A percentile compares a stretch with the other conserved stretches of the same genome.
These are phyloP conservation scores for Mortierella claussenii DNA, from an alignment of 192 early-diverging fungal genomes.

Conservation along the genomic window DNA sequence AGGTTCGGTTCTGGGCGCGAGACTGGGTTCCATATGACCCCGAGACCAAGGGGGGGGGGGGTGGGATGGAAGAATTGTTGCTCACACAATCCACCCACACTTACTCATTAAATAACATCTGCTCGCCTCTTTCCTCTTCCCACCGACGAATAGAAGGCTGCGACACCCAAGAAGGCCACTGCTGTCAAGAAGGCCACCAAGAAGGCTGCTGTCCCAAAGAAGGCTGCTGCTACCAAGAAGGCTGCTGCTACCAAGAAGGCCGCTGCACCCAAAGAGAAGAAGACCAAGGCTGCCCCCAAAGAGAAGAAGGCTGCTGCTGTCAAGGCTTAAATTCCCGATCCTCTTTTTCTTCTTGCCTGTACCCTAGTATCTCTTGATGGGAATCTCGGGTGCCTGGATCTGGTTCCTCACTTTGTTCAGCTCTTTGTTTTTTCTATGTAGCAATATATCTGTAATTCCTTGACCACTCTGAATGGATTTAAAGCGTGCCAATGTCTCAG, in stretches of 20 bases:
- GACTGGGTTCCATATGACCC: too few relatives aligned
- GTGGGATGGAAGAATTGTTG: too few relatives aligned
- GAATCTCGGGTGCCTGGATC: not conserved
- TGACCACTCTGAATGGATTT: too few relatives aligned
- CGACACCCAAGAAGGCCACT: not conserved
- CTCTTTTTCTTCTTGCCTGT: constrained; percentile 1
- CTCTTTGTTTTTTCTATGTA: not conserved
- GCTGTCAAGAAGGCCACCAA: constrained; percentile 12
- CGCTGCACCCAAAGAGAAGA: constrained; percentile 55
- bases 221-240: constrained; percentile 39
- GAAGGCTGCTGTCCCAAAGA: constrained; percentile 13
- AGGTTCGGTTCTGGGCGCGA: too few relatives aligned
- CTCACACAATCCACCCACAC: too few relatives aligned
- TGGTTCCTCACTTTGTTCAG: not conserved
- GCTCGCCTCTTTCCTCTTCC: too few relatives aligned
- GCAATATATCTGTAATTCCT: too few relatives aligned
- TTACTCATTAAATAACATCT: too few relatives aligned
- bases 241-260: constrained; percentile 34
- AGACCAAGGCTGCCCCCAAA: constrained; percentile 40
- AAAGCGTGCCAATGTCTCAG: too few relatives aligned
- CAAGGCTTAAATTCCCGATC: constrained; percentile 5
- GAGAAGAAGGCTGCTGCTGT: constrained; percentile 25
- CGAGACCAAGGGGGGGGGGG: too few relatives aligned
- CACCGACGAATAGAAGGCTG: not conserved
- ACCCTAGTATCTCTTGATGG: not conserved